Evolutionary conservation across 805 yeast genomes (phyloP).

Genomic region (Metschnikowia chrysomelidarum): DNA sequence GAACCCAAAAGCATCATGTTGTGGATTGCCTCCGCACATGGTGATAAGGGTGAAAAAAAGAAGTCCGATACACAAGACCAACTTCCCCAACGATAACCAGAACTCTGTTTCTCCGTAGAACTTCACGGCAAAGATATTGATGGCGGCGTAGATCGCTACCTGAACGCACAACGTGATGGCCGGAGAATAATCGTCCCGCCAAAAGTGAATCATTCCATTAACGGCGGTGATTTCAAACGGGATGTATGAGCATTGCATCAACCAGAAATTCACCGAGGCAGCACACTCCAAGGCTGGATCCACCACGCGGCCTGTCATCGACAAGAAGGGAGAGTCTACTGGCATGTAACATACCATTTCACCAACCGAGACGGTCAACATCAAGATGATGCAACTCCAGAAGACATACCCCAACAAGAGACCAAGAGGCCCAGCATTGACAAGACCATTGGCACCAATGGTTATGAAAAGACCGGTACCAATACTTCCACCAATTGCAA

Average conservation of each 20-base stretch:
- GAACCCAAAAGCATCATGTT: conserved; percentile 53
- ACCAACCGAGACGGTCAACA: conserved; percentile 35
- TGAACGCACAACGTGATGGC: conserved; percentile 46
- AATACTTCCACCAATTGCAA: conserved; percentile 42
- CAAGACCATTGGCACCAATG: conserved; percentile 31
- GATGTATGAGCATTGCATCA: conserved; percentile 42
- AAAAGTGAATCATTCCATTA: conserved; percentile 53
- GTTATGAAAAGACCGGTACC: conserved; percentile 40
- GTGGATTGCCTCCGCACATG: conserved; percentile 87
- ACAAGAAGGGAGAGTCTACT: conserved; percentile 34
- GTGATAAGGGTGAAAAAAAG: conserved; percentile 73
- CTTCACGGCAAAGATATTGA: conserved; percentile 68
- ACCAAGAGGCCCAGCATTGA: conserved; percentile 34
- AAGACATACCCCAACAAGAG: conserved; percentile 30
- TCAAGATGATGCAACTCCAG: conserved; percentile 30
- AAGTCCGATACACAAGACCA: conserved; percentile 67
- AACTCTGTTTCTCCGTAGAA: conserved; percentile 83
- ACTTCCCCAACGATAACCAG: conserved; percentile 64
- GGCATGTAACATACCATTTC: conserved; percentile 40
- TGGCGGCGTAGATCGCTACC: conserved; percentile 38
- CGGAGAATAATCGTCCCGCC: conserved; percentile 49
- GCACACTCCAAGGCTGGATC: conserved; percentile 39
- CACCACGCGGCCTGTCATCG: conserved; percentile 38
- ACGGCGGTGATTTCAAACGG: conserved; percentile 30
- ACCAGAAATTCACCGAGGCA: conserved; percentile 37